Percentiles rank a stretch among this genome's conserved stretches.
These are phyloP conservation scores for Ambrosia trifida DNA, from an alignment of 129 eudicot genomes.

Conservation along the genomic window DNA sequence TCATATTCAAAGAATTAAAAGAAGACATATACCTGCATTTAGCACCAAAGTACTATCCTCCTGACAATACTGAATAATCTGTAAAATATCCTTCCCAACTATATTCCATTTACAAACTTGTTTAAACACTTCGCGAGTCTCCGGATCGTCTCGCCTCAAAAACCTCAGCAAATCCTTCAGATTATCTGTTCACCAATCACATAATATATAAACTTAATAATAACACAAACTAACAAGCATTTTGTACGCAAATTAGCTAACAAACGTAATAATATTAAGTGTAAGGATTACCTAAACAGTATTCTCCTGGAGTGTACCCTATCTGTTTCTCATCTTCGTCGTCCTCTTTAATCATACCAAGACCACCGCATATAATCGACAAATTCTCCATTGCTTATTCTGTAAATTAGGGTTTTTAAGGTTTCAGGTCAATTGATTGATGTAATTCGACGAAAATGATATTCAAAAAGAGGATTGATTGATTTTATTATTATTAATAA, in stretches of 20 bases:
- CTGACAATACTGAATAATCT: slow-evolving; percentile 69
- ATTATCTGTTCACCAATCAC: slow-evolving; percentile 55
- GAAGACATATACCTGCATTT: slow-evolving; percentile 59
- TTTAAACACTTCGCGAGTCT: slow-evolving; percentile 83
- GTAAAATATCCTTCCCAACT: slow-evolving; percentile 76
- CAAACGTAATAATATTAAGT: background rate
- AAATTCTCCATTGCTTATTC: slow-evolving; percentile 50
- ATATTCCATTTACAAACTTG: slow-evolving; percentile 95
- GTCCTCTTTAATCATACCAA: slow-evolving; percentile 61
- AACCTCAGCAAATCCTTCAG: slow-evolving; percentile 91
- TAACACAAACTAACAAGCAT: background rate
- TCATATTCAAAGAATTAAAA: background rate
- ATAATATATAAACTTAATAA: background rate
- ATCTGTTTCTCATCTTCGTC: slow-evolving; percentile 52
- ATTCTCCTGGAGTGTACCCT: slow-evolving; percentile 58
- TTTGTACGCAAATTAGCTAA: background rate
- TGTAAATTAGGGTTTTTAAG: slow-evolving; percentile 11
- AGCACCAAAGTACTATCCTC: slow-evolving; percentile 66
- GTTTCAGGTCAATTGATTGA: background rate
- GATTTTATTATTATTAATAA: background rate
- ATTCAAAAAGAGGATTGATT: slow-evolving; percentile 4
- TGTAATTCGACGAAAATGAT: background rate
- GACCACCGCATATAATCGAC: slow-evolving; percentile 67
- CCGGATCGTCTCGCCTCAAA: slow-evolving; percentile 86
- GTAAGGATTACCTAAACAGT: slow-evolving; percentile 50